Conservation (phyloP, 1,284 basidiomycete genomes). For the Singerocomus inundabilis region DNA sequence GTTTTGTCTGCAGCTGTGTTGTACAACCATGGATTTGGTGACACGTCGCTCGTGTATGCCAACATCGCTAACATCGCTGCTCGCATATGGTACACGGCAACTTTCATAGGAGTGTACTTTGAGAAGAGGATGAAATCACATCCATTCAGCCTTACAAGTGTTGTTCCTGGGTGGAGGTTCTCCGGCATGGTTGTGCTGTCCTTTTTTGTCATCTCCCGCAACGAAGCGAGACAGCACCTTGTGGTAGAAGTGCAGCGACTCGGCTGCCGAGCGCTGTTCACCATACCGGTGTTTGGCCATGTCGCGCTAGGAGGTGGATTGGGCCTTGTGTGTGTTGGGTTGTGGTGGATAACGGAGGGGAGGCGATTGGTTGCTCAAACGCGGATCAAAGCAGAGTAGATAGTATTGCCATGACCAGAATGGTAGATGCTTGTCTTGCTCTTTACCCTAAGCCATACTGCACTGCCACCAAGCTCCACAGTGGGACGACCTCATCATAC, state of each 20-base stretch:
- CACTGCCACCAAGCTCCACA: slow-evolving; percentile 20
- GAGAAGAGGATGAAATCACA: slow-evolving; percentile 21
- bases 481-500: background rate
- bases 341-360: slow-evolving; percentile 47
- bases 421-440: background rate
- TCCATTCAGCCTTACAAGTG: slow-evolving; percentile 25
- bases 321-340: slow-evolving; percentile 39
- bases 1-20: slow-evolving; percentile 52
- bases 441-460: background rate
- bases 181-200: slow-evolving; percentile 33
- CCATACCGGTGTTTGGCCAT: slow-evolving; percentile 37
- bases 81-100: slow-evolving; percentile 53
- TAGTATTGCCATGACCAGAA: background rate
- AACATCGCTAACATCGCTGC: slow-evolving; percentile 66
- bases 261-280: slow-evolving; percentile 34
- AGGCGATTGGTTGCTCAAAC: slow-evolving; percentile 20
- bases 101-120: slow-evolving; percentile 41
- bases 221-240: slow-evolving; percentile 24
- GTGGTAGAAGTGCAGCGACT: slow-evolving; percentile 23
- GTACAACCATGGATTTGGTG: slow-evolving; percentile 53
- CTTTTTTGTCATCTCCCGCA: slow-evolving; percentile 27
- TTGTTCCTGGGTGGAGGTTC: slow-evolving; percentile 37
- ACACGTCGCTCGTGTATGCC: slow-evolving; percentile 72
- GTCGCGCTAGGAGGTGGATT: slow-evolving; percentile 41
- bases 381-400: slow-evolving; percentile 25